Base-by-base conservation (phyloP, 106 monocot genomes). In the Platanthera guangdongensis region DNA sequence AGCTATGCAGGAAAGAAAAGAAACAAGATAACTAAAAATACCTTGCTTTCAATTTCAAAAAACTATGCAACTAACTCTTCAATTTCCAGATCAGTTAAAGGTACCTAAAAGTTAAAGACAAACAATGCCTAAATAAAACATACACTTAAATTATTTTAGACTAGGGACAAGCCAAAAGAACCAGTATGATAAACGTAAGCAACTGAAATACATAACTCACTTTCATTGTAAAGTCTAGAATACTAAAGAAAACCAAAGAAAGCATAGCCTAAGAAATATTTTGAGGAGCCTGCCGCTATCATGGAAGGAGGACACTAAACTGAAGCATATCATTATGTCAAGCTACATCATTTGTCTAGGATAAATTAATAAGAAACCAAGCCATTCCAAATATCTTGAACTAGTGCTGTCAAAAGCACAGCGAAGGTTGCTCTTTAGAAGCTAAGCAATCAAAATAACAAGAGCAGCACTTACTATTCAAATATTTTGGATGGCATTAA, bases 21-120 rank as follows among this genome's bases (percentile, higher is more conserved):
- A 50, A 49, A 57, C 18, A 53, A 14, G 53, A 48, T 12, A 28
- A 74, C 4, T 15, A 68, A 64, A 78, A 81, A 77, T 92, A 96
- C 95, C 89, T 91, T 93, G 82, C 88, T 91, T 76, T 96, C 95
- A 82, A 83, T 81, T 80, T 90, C 95, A 68, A 96, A 80, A 80
- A 96, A 89, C 57, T 96, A 93, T 1, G 82, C 49, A 85, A 96
- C 72, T 47, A 96, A 81, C 72, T 90, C 91, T 84, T 96, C 95
- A 75, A 96, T 80, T 74, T 96, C 93, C 54, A 63, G 77, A 73
- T 96, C 95, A 81, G 87, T 87, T 25, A 96, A 77, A 16, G 84
- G 79, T 51, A 69, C 84, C 95, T 96, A 85, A 80, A 76, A 74
- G 16, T 8, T 64, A 1, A 32, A 51, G 5, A 48, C 3, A 15